Base-by-base conservation (phyloP, 495 filamentous ascomycete genomes). In the Talaromyces liani region DNA sequence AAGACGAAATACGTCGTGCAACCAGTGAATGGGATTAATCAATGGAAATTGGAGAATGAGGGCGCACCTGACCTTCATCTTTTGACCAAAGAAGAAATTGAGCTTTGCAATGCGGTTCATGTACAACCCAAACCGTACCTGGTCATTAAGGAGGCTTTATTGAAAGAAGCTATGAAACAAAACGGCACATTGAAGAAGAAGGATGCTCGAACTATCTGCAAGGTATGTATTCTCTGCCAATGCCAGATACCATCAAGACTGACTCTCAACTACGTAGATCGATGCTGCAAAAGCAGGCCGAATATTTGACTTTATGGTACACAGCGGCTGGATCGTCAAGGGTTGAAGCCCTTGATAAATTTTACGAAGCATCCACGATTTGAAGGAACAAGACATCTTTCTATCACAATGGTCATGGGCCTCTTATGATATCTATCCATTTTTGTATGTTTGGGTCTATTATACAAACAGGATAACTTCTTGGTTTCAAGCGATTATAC, bases 301-400 rank as follows among this genome's bases (percentile, higher is more conserved):
- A 65, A 85, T 98, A 53, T 97, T 91, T 71, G 94, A 98, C 68
- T 98, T 98, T 73, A 93, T 96, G 77, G 89, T 94, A 33, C 88
- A 92, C 69, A 87, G 85, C 51, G 94, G 94, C 8, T 98, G 94
- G 94, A 90, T 97, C 62, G 87, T 83, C 33, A 95, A 93, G 77
- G 81, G 41, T 12, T 62, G 45, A 53, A 54, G 3, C 2, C 5
- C 14, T 22, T 18, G 3, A 27, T 7, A 54, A 22, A 22, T n/a
- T 54, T 54, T 45, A 36, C 1, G 33, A 36, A 41, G 36, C 14
- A 41, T 41, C 36, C 16, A 41, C 36, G 12, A 39, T 12, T 39
- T 39, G 36, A 39, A 39, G 36, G 16, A 39, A 3, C 10, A 9
- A 34, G 33, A 10, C 10, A 41, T 41, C 12, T 41, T 16, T n/a